Evolutionary conservation across 768 basidiomycete species (phyloP), one percentile per base, ranked within the genome.

Genomic region (Saitozyma podzolica): DNA sequence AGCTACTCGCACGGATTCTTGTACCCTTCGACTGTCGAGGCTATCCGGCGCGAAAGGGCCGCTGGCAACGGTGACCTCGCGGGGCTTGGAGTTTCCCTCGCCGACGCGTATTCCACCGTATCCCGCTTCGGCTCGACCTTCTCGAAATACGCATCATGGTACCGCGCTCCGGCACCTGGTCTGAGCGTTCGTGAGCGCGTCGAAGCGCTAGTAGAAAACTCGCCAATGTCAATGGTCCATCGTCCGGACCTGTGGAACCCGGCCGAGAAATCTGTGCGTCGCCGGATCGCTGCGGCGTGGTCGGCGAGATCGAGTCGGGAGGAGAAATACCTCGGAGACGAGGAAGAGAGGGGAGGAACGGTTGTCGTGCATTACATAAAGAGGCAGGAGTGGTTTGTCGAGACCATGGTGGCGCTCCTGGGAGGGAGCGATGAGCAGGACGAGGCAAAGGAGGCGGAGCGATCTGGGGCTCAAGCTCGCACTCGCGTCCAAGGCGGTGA

Each of bases 301-400:
- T 49, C 72, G 53, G 59, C 60, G 52, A 41, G 78, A 58, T 72
- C 78, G 40, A 37, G 70, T 39, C 42, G 75, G 63, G 45, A 45
- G 11, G 62, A 75, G 50, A 53, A 75, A 37, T 75, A 76, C 55
- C 60, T 66, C 42, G 66, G 67, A 29, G 29, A 29, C 29, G 29
- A 29, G 11, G 85, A 86, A 43, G 84, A 86, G 47, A 40, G 63
- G 9, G 95, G 95, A 4, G 96, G 95, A 6, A 99, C 95, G 2
- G 85, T 94, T 51, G 90, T 92, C 19, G 92, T 99, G 56, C 95
- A 99, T 81, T 97, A 91, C 77, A 89, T 99, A 83, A 99, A 97
- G 86, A 89, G 91, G 78, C 87, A 91, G 67, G 89, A 90, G 81
- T 99, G 95, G 95, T 97, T 90, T 81, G 79, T 93, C 68, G 95